Conservation (phyloP, 1,284 basidiomycete genomes). For the Amylostereum chailletii region DNA sequence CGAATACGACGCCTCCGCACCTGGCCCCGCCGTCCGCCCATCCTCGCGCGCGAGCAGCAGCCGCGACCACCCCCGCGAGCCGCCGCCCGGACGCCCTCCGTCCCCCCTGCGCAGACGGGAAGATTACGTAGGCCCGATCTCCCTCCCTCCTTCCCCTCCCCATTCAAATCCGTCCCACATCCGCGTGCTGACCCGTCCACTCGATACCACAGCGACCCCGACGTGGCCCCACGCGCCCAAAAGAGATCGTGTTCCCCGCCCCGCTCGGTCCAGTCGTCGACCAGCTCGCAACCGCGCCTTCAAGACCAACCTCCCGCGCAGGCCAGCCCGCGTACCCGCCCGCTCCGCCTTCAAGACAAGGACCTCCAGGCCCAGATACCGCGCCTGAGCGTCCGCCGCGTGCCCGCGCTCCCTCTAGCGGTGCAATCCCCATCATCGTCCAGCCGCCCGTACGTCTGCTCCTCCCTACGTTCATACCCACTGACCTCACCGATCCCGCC, state of each 20-base stretch:
- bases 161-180: too few relatives aligned
- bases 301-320: neutral
- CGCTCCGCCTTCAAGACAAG: neutral
- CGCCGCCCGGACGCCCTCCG: neutral
- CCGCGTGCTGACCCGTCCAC: neutral
- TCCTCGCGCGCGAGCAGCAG: too few relatives aligned
- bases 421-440: constrained; percentile 24
- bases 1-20: constrained; percentile 9
- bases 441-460: constrained; percentile 22
- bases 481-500: neutral
- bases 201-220: neutral
- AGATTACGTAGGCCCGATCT: neutral
- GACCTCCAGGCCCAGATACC: neutral
- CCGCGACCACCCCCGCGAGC: neutral
- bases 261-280: constrained; percentile 7
- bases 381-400: constrained; percentile 12
- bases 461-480: neutral
- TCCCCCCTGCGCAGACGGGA: constrained; percentile 1
- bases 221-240: constrained; percentile 7
- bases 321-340: too few relatives aligned
- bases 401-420: constrained; percentile 20
- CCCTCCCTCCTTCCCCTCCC: too few relatives aligned
- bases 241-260: constrained; percentile 9
- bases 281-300: constrained; percentile 1
- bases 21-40: neutral